Evolutionary conservation across 495 filamentous ascomycete genomes (phyloP), one percentile per base, ranked within the genome.

Genomic region (Neurospora tetraspora): DNA sequence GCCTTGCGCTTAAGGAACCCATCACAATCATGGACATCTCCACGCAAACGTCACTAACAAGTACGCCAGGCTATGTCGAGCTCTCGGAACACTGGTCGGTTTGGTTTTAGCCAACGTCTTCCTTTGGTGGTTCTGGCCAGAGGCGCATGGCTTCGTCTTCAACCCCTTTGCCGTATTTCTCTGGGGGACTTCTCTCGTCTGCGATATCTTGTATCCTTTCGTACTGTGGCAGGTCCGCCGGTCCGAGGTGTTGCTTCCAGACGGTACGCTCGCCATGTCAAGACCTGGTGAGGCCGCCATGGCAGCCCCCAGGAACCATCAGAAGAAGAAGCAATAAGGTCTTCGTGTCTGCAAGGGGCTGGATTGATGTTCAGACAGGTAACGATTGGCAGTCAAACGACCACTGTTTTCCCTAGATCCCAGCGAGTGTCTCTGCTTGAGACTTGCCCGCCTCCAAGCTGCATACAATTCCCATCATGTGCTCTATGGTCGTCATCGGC

Each of bases 71-170:
- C 74, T 79, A 59, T 78, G 77, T 36, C 77, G 84, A 71, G 74
- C 77, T 9, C 14, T 81, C 36, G 84, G 83, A 9, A 81, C 82
- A 4, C 3, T 84, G 31, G 53, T 80, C 61, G 83, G 82, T 34
- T 69, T 83, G 36, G 70, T 78, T 18, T 18, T 80, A 2, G 71
- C 72, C 36, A 80, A 80, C 73, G 71, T 71, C 3, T 79, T 80
- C 65, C 73, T 78, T 68, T 85, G 79, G 79, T 83, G 76, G 72
- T 78, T 79, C 71, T 85, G 83, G 83, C 79, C 79, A 20, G 81
- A 84, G 36, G 81, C 80, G 0, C 79, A 85, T 74, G 76, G 71
- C 3, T 86, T 80, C 47, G 78, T 82, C 42, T 75, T 80, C 71
- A 75, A 68, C 34, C 81, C 78, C 0, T 77, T 81, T 70, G 74